Percentiles rank a stretch among this genome's conserved stretches.
Conservation (phyloP, 106 monocot species). For the Acorus calamus region DNA sequence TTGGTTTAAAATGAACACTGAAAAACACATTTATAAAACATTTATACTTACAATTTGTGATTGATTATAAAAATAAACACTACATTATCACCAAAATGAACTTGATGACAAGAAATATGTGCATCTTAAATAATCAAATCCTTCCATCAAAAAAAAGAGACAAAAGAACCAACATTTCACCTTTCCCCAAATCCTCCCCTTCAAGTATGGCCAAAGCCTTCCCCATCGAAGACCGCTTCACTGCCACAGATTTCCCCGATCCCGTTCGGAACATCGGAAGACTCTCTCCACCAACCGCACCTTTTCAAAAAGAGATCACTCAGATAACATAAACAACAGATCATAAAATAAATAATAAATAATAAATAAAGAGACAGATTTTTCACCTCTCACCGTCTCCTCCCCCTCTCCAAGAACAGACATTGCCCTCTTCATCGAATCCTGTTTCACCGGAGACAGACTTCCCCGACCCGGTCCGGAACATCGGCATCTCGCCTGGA, state of each 20-base stretch:
- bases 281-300: not conserved
- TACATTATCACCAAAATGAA: not conserved
- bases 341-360: not conserved
- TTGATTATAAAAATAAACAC: too few relatives aligned
- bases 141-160: not conserved
- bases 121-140: not conserved
- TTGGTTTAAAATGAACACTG: too few relatives aligned
- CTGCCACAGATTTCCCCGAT: constrained; percentile 38
- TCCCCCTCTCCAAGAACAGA: constrained; percentile 23
- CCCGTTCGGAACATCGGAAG: constrained; percentile 48
- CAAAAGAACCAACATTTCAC: constrained; percentile 10
- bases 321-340: not conserved
- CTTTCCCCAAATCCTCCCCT: constrained; percentile 9
- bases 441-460: constrained; percentile 21
- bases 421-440: constrained; percentile 38
- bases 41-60: too few relatives aligned
- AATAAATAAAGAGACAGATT: not conserved
- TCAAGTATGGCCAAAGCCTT: constrained; percentile 51
- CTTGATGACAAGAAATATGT: not conserved
- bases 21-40: too few relatives aligned
- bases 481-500: constrained; percentile 16
- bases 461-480: constrained; percentile 38
- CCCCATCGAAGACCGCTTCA: constrained; percentile 47
- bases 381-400: constrained; percentile 8
- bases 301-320: too few relatives aligned